phyloP scores from a whole-genome alignment of 2,329 filamentous ascomycete species.

The Didymellaceae sp. region DNA sequence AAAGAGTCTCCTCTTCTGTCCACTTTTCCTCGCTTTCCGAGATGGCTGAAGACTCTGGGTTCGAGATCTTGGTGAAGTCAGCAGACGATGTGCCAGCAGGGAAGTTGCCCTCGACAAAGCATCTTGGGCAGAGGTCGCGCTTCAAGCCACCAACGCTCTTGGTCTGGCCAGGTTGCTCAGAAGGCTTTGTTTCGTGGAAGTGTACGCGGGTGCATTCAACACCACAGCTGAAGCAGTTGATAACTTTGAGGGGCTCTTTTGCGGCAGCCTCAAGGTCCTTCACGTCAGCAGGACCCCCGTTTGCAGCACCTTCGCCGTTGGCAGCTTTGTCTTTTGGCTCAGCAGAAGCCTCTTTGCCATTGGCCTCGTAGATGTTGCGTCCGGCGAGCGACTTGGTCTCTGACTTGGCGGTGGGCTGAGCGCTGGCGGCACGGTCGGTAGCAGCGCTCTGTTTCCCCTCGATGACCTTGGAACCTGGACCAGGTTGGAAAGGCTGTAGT shows the following conservation, averaged over 20 bases:
- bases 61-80: constrained; percentile 89
- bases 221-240: constrained; percentile 90
- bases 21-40: constrained; percentile 85
- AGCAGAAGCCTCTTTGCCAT: constrained; percentile 79
- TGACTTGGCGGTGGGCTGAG: constrained; percentile 71
- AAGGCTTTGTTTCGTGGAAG: constrained; percentile 72
- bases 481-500: constrained; percentile 92
- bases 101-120: constrained; percentile 83
- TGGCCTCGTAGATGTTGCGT: constrained; percentile 93
- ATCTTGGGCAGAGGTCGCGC: constrained; percentile 90
- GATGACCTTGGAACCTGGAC: constrained; percentile 70
- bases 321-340: constrained; percentile 68
- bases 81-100: constrained; percentile 77
- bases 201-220: constrained; percentile 81
- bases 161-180: constrained; percentile 53
- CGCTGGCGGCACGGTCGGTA: constrained; percentile 74
- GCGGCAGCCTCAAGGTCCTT: constrained; percentile 67
- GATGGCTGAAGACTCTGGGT: constrained; percentile 79
- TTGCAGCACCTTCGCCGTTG: constrained; percentile 69
- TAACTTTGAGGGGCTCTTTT: constrained; percentile 68
- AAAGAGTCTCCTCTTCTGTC: constrained; percentile 88
- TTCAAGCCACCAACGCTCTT: constrained; percentile 68
- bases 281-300: constrained; percentile 68
- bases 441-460: constrained; percentile 66
- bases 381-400: constrained; percentile 92